Conservation (phyloP, 2,329 filamentous ascomycete species). For the Sordariomycetes sp. region DNA sequence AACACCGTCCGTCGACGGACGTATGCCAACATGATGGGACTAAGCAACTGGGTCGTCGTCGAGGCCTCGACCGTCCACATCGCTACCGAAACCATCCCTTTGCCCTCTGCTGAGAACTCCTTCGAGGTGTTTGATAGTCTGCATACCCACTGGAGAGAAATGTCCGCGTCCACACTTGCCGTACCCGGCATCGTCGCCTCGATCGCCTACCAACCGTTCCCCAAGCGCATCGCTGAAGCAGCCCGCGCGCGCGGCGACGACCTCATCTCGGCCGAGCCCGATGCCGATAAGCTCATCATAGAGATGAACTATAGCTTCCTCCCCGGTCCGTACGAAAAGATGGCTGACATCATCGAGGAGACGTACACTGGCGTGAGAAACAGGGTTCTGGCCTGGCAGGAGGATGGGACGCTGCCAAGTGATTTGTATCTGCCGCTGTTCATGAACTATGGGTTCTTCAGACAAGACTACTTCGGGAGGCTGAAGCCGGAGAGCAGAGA, state of each 20-base stretch:
- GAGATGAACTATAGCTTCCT: conserved; percentile 33
- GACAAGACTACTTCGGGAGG: conserved; percentile 31
- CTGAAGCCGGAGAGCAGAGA: conserved; percentile 22
- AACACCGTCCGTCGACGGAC: conserved; percentile 39
- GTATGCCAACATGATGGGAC: conserved; percentile 31
- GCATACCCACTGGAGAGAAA: conserved; percentile 20
- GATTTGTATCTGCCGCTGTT: conserved; percentile 29
- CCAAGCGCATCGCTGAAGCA: conserved; percentile 20
- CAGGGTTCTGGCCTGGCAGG: conserved; percentile 13
- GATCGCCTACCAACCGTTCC: conserved; percentile 28
- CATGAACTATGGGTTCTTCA: conserved; percentile 31
- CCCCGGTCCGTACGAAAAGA: conserved; percentile 13
- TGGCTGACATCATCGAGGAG: conserved; percentile 6
- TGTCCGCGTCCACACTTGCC: conserved; percentile 13
- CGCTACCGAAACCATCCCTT: conserved; percentile 25
- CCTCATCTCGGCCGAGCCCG: conserved; percentile 27
- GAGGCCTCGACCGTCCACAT: conserved; percentile 16
- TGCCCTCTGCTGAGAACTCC: conserved; percentile 15
- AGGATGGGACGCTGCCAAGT: conserved; percentile 20
- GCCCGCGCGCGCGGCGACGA: conserved; percentile 24
- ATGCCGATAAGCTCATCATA: conserved; percentile 28
- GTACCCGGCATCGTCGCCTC: conserved; percentile 15
- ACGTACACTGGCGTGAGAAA: conserved; percentile 6
- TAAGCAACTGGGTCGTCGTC: conserved; percentile 24
- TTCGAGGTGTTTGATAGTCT: conserved; percentile 16